Conservation (phyloP, 495 filamentous ascomycete species). For the Cetradonia linearis region DNA sequence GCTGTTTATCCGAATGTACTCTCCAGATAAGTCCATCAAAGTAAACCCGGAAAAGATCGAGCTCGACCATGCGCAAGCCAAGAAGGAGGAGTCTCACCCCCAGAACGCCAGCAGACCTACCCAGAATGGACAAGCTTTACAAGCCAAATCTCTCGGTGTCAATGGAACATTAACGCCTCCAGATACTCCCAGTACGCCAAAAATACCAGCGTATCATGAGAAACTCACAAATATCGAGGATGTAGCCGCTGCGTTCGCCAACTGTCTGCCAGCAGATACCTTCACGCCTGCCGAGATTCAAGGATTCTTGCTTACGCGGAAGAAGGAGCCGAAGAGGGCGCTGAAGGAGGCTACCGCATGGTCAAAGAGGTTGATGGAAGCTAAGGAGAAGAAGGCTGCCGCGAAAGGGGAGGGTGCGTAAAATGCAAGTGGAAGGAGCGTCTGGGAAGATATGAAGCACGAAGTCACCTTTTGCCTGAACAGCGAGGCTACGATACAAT, state of each 20-base stretch:
- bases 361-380: conserved; percentile 39
- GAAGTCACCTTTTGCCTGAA: background rate
- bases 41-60: background rate
- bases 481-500: background rate
- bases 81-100: background rate
- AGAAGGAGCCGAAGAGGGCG: conserved; percentile 46
- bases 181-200: conserved; percentile 3
- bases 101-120: background rate
- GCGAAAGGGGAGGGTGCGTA: background rate
- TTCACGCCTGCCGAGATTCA: conserved; percentile 64
- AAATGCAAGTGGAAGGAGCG: background rate
- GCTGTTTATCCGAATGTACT: conserved; percentile 66
- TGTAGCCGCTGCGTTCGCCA: conserved; percentile 49
- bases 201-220: conserved; percentile 14
- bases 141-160: background rate
- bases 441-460: background rate
- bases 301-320: conserved; percentile 48
- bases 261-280: conserved; percentile 42
- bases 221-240: conserved; percentile 25
- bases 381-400: conserved; percentile 33
- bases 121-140: background rate
- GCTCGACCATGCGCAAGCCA: background rate
- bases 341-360: conserved; percentile 46
- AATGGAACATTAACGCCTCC: conserved; percentile 11
- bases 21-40: conserved; percentile 29